Conservation (phyloP, 441 rosid species). For the Erodium texanum region DNA sequence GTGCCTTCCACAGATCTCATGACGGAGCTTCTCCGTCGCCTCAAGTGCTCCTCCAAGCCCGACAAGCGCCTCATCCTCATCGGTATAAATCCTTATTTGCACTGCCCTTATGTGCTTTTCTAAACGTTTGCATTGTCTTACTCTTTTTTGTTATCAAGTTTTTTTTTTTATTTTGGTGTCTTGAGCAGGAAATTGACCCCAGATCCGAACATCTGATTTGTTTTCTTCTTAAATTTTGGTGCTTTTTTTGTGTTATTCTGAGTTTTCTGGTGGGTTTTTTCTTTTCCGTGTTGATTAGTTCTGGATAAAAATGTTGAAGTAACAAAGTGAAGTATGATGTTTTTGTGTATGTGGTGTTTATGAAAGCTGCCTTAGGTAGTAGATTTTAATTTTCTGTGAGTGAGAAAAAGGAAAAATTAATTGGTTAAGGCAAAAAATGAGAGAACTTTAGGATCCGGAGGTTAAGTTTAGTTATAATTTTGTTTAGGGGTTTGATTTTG, state of each 20-base stretch:
- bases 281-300: too few relatives aligned
- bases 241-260: constrained; percentile 5
- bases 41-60: constrained; percentile 80
- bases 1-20: constrained; percentile 69
- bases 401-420: background rate
- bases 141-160: background rate
- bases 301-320: too few relatives aligned
- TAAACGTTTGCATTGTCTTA: background rate
- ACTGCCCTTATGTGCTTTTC: background rate
- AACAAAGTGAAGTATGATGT: too few relatives aligned
- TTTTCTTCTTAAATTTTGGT: background rate
- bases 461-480: background rate
- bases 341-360: too few relatives aligned
- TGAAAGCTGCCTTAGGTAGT: background rate
- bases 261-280: background rate
- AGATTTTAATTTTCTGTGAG: background rate
- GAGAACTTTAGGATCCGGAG: background rate
- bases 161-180: background rate
- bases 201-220: constrained; percentile 17
- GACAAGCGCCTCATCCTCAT: constrained; percentile 88
- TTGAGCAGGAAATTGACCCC: background rate
- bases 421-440: background rate
- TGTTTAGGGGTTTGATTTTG: background rate
- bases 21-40: constrained; percentile 88
- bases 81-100: constrained; percentile 30